These are phyloP conservation scores for Metschnikowia vanudenii DNA, from an alignment of 805 yeast genomes.

Conservation along the genomic window DNA sequence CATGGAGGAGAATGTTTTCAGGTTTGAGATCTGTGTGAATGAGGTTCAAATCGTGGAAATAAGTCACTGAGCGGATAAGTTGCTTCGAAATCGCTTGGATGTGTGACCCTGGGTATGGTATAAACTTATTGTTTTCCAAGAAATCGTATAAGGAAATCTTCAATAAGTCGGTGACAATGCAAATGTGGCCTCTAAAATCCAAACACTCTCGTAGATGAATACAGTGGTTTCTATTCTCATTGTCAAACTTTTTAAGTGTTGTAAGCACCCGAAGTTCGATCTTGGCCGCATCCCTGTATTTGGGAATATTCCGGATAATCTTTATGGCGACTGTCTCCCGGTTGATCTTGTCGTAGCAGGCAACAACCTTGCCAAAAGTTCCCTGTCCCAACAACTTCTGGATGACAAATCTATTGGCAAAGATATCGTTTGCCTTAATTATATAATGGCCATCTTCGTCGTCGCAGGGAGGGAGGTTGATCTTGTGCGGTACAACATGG, in stretches of 20 bases:
- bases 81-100: slow-evolving; percentile 88
- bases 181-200: slow-evolving; percentile 90
- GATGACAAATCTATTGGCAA: slow-evolving; percentile 76
- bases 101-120: slow-evolving; percentile 93
- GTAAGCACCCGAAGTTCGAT: slow-evolving; percentile 84
- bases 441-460: slow-evolving; percentile 77
- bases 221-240: slow-evolving; percentile 67
- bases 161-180: slow-evolving; percentile 85
- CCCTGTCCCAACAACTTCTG: slow-evolving; percentile 81
- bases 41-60: slow-evolving; percentile 82
- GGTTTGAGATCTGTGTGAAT: slow-evolving; percentile 98
- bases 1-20: slow-evolving; percentile 77
- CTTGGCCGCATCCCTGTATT: slow-evolving; percentile 93
- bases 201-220: slow-evolving; percentile 85
- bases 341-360: slow-evolving; percentile 67
- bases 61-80: slow-evolving; percentile 78
- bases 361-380: slow-evolving; percentile 86
- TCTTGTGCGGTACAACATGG: slow-evolving; percentile 37
- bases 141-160: slow-evolving; percentile 89
- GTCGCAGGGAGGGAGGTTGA: slow-evolving; percentile 44
- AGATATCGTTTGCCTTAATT: slow-evolving; percentile 53
- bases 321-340: slow-evolving; percentile 79
- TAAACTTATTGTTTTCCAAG: slow-evolving; percentile 74
- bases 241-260: slow-evolving; percentile 70
- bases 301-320: slow-evolving; percentile 86